These are phyloP conservation scores for Volvariella surrecta DNA, from an alignment of 1,284 basidiomycete genomes.

Conservation along the genomic window DNA sequence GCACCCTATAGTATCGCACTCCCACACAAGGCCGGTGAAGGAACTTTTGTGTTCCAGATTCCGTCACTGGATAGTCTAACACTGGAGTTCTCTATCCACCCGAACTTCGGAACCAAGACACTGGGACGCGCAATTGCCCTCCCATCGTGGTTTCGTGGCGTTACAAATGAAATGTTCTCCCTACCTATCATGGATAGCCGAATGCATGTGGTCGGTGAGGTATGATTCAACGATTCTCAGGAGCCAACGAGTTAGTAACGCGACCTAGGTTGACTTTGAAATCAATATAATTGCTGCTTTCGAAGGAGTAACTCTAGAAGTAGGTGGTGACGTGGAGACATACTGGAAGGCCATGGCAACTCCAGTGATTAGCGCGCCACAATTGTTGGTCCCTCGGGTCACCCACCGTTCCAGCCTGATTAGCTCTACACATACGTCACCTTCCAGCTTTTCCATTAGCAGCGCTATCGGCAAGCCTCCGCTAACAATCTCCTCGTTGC, in stretches of 20 bases:
- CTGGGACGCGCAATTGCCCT: slow-evolving; percentile 91
- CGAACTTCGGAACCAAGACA: slow-evolving; percentile 97
- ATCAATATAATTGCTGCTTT: slow-evolving; percentile 88
- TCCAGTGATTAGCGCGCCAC: slow-evolving; percentile 33
- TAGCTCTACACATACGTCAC: slow-evolving; percentile 58
- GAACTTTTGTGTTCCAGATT: slow-evolving; percentile 88
- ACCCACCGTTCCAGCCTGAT: slow-evolving; percentile 32
- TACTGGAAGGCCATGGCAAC: slow-evolving; percentile 92
- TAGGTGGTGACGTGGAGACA: slow-evolving; percentile 91
- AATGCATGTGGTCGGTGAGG: slow-evolving; percentile 92
- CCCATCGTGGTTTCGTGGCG: slow-evolving; percentile 62
- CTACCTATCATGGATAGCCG: slow-evolving; percentile 90
- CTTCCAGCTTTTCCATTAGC: slow-evolving; percentile 41
- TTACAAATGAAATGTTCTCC: slow-evolving; percentile 53
- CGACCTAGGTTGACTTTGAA: slow-evolving; percentile 75
- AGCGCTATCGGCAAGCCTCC: slow-evolving; percentile 38
- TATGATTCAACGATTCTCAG: slow-evolving; percentile 21
- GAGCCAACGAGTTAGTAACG: slow-evolving; percentile 5
- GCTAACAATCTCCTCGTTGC: slow-evolving; percentile 79
- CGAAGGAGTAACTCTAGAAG: slow-evolving; percentile 89
- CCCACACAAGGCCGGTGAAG: slow-evolving; percentile 74
- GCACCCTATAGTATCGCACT: slow-evolving; percentile 86
- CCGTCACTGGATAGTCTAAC: slow-evolving; percentile 66
- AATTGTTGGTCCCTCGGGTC: slow-evolving; percentile 25
- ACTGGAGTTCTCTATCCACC: slow-evolving; percentile 93